phyloP scores from a whole-genome alignment of 2,329 filamentous ascomycete genomes.

The Diplodia corticola region DNA sequence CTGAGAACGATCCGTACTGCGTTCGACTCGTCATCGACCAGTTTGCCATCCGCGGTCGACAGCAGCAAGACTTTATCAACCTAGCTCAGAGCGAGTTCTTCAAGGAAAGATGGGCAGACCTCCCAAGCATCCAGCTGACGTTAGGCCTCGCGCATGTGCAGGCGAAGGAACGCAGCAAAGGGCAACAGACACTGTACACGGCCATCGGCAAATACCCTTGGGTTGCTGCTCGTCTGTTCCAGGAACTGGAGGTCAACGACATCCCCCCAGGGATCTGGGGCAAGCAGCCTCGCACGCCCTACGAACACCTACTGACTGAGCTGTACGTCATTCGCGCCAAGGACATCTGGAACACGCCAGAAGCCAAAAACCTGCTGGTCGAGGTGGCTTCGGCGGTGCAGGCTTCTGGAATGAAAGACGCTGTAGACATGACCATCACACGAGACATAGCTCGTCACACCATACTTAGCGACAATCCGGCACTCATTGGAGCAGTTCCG shows the following conservation, averaged over 20 bases:
- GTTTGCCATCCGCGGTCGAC: conserved; percentile 76
- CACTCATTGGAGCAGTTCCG: conserved; percentile 70
- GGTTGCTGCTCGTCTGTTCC: conserved; percentile 78
- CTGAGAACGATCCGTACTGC: conserved; percentile 75
- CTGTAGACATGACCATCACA: conserved; percentile 46
- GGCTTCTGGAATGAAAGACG: conserved; percentile 41
- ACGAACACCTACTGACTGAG: conserved; percentile 69
- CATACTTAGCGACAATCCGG: conserved; percentile 72
- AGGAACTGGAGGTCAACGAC: conserved; percentile 73
- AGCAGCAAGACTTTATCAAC: conserved; percentile 73
- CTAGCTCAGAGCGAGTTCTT: conserved; percentile 59
- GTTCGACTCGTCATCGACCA: conserved; percentile 80
- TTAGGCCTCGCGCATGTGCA: conserved; percentile 75
- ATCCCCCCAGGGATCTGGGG: conserved; percentile 84
- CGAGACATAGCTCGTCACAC: conserved; percentile 70
- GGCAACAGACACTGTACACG: conserved; percentile 62
- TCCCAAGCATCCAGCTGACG: conserved; percentile 75
- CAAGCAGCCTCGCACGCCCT: conserved; percentile 63
- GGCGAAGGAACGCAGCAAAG: conserved; percentile 64
- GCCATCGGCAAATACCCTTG: conserved; percentile 78
- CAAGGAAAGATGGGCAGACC: conserved; percentile 50
- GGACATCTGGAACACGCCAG: conserved; percentile 81
- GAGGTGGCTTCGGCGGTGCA: conserved; percentile 62
- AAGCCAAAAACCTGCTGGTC: conserved; percentile 67
- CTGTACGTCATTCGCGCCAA: conserved; percentile 76